phyloP scores from a whole-genome alignment of 768 basidiomycete genomes.

The Gymnopilus dilepis region DNA sequence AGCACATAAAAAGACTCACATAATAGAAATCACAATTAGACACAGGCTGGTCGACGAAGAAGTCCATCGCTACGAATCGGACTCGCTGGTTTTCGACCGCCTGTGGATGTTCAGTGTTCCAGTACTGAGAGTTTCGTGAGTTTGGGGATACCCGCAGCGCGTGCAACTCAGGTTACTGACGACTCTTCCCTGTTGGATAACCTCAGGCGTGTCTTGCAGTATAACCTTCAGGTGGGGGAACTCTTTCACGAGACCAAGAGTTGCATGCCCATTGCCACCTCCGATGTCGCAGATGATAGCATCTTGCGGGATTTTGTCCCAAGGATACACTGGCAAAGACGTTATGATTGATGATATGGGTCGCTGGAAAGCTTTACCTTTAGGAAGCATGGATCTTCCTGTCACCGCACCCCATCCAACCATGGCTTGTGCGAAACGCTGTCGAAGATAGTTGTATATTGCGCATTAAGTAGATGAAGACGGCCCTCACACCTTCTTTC shows the following conservation, averaged over 20 bases:
- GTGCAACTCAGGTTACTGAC: constrained; percentile 12
- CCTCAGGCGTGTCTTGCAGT: constrained; percentile 41
- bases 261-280: constrained; percentile 41
- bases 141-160: neutral
- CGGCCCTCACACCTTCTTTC: constrained; percentile 11
- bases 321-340: constrained; percentile 36
- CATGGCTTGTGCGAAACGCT: constrained; percentile 38
- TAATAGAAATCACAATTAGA: constrained; percentile 45
- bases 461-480: neutral
- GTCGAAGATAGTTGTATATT: constrained; percentile 4
- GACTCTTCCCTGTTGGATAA: constrained; percentile 35
- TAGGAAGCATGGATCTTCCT: constrained; percentile 11
- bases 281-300: constrained; percentile 45
- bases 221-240: constrained; percentile 41
- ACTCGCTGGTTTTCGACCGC: constrained; percentile 41
- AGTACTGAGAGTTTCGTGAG: constrained; percentile 17
- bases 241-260: constrained; percentile 36
- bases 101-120: constrained; percentile 38
- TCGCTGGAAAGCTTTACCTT: constrained; percentile 6
- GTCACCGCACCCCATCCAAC: constrained; percentile 30
- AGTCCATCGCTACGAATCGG: constrained; percentile 44
- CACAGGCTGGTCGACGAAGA: constrained; percentile 42
- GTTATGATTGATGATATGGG: neutral
- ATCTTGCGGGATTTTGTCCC: constrained; percentile 34
- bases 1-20: constrained; percentile 32